Percentiles rank a stretch among this genome's conserved stretches.
Evolutionary conservation across 2,329 filamentous ascomycete genomes (phyloP).

Genomic region (Pezicula radicicola): DNA sequence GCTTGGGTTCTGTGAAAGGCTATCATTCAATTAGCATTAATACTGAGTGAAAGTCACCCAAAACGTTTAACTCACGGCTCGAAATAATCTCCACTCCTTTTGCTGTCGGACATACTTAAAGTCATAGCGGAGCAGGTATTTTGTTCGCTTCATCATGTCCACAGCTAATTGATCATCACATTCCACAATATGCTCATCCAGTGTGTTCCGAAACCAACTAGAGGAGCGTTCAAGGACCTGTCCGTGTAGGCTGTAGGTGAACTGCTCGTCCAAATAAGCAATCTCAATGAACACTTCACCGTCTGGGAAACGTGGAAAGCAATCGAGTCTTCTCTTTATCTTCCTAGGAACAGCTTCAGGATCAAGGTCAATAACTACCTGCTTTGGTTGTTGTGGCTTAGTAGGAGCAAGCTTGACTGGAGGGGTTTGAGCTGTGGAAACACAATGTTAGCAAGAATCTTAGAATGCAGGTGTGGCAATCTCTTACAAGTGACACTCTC

Average conservation of each 20-base stretch:
- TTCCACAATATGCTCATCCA: background rate
- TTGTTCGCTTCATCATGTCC: background rate
- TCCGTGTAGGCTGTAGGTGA: background rate
- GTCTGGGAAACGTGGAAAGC: background rate
- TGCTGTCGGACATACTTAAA: background rate
- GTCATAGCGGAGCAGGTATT: background rate
- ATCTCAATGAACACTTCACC: background rate
- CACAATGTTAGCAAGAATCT: no score
- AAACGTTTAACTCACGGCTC: background rate
- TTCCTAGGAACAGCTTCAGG: background rate
- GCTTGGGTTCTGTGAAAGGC: background rate
- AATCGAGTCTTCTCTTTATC: background rate
- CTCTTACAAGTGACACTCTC: no score
- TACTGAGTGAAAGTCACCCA: background rate
- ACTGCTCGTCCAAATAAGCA: background rate
- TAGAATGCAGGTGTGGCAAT: no score
- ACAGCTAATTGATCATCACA: background rate
- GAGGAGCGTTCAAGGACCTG: background rate
- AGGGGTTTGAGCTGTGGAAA: no score
- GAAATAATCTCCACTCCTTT: background rate
- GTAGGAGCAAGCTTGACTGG: no score
- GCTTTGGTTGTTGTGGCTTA: no score
- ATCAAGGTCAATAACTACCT: background rate
- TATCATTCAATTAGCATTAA: background rate
- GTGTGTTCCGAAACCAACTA: slow-evolving; percentile 7